These are phyloP conservation scores for Termitomyces sp. DNA, from an alignment of 768 basidiomycete genomes.

Conservation along the genomic window DNA sequence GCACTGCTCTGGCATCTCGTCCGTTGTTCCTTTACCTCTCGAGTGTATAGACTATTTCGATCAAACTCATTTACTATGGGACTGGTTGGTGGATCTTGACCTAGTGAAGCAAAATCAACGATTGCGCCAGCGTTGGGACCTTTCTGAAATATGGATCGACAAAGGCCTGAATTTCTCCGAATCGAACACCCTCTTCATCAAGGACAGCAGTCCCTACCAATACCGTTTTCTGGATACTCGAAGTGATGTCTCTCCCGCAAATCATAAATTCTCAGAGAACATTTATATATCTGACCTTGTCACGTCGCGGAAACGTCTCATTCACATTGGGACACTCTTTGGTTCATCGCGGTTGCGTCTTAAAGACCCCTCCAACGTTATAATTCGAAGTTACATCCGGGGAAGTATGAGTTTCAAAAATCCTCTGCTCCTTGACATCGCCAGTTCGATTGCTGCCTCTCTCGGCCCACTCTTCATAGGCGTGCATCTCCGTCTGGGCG, in stretches of 20 bases:
- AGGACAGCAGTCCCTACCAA: conserved; percentile 55
- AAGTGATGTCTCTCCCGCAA: conserved; percentile 16
- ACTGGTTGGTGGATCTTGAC: conserved; percentile 58
- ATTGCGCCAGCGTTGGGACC: conserved; percentile 46
- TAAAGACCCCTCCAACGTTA: conserved; percentile 30
- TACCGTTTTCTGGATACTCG: conserved; percentile 55
- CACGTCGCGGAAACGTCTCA: conserved; percentile 37
- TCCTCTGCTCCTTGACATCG: conserved; percentile 35
- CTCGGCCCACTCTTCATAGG: conserved; percentile 52
- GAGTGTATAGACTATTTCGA: conserved; percentile 61
- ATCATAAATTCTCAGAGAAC: conserved; percentile 36
- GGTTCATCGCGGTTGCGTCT: conserved; percentile 67
- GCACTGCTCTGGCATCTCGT: conserved; percentile 42
- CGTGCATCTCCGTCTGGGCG: conserved; percentile 65
- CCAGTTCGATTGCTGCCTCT: conserved; percentile 35
- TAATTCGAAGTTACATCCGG: conserved; percentile 43
- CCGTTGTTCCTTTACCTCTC: conserved; percentile 30
- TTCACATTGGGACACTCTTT: conserved; percentile 74
- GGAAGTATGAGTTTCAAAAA: conserved; percentile 55
- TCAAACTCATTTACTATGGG: conserved; percentile 66
- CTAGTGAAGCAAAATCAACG: conserved; percentile 30
- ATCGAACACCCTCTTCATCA: conserved; percentile 41
- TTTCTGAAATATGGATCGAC: conserved; percentile 43
- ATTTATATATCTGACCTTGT: conserved; percentile 41
- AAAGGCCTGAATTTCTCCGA: conserved; percentile 31